A percentile compares a stretch with the other conserved stretches of the same genome.
phyloP scores from a whole-genome alignment of 2,329 filamentous ascomycete species.

The Trichoderma sp. region DNA sequence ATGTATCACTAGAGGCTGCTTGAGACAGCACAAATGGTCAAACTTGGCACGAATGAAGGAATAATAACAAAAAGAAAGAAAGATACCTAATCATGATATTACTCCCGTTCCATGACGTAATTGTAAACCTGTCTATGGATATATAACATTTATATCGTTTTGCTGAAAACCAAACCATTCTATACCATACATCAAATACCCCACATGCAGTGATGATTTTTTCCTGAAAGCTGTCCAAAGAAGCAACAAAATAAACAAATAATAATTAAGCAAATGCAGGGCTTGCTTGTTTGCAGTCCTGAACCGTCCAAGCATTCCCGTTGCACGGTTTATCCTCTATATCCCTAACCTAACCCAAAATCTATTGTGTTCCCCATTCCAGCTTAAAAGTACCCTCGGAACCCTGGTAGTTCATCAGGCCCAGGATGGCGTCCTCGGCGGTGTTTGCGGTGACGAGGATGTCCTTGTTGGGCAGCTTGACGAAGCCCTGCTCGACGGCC shows the following conservation, averaged over 20 bases:
- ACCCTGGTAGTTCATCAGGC: slow-evolving; percentile 72
- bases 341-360: not conserved
- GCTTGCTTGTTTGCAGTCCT: not conserved
- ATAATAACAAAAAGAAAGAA: slow-evolving; percentile 15
- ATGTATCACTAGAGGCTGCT: slow-evolving; percentile 40
- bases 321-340: not conserved
- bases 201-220: not conserved
- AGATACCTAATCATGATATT: slow-evolving; percentile 20
- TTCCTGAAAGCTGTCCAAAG: not conserved
- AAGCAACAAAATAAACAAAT: not conserved
- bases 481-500: slow-evolving; percentile 75
- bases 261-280: not conserved
- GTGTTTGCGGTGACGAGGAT: slow-evolving; percentile 79
- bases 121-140: slow-evolving; percentile 9
- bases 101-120: slow-evolving; percentile 18
- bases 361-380: slow-evolving; percentile 72
- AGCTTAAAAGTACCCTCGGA: slow-evolving; percentile 76
- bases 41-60: slow-evolving; percentile 15
- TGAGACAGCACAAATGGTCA: slow-evolving; percentile 27
- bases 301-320: not conserved
- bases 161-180: not conserved
- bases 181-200: not conserved
- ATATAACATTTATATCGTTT: not conserved
- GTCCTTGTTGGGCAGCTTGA: slow-evolving; percentile 66
- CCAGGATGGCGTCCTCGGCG: slow-evolving; percentile 70